Evolutionary conservation across 1,284 basidiomycete species (phyloP), one percentile per base, ranked within the genome.

Genomic region (Cryptococcus sp.): DNA sequence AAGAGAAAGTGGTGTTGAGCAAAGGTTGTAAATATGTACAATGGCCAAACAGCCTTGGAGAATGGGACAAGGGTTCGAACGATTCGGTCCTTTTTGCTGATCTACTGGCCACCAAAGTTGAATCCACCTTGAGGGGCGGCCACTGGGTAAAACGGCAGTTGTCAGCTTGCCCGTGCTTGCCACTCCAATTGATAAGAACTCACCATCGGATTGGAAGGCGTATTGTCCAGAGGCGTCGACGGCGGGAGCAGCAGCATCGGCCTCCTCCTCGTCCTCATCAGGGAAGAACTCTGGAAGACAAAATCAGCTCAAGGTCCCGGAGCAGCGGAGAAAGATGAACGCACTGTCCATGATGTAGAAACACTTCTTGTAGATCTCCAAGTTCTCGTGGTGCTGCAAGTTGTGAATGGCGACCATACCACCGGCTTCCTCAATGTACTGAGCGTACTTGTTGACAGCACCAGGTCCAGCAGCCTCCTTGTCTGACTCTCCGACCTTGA

Each of bases 321-420:
- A 7, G 27, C 43, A 25, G 10, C 46, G 13, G 23, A 50, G 6
- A n/a, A 2, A 45, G 42, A 22, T 45, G 15, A 22, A 74, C 70
- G 70, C 64, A 79, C 76, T 94, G 82, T 95, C 93, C 93, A 96
- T 96, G 78, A 98, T 97, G 80, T 93, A 95, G 86, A 96, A 99
- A 62, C 94, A 95, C 83, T 99, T 99, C 85, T 97, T 98, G 84
- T 99, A 85, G 73, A 99, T 99, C 74, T 99, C 95, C 79, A 98
- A 81, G 81, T 98, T 99, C 82, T 99, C 95, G 80, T 99, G 96
- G 80, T 96, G 93, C 81, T 99, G 96, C 63, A 99, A 86, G 80
- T 97, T 95, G 84, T 98, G 95, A 77, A 99, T 97, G 23, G 92
- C 89, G 65, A 95, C 86, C 94, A 99, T 98, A 53, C 96, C 96